Evolutionary conservation across 805 yeast species (phyloP).

Genomic region (Sugiyamaella qingdaonensis): DNA sequence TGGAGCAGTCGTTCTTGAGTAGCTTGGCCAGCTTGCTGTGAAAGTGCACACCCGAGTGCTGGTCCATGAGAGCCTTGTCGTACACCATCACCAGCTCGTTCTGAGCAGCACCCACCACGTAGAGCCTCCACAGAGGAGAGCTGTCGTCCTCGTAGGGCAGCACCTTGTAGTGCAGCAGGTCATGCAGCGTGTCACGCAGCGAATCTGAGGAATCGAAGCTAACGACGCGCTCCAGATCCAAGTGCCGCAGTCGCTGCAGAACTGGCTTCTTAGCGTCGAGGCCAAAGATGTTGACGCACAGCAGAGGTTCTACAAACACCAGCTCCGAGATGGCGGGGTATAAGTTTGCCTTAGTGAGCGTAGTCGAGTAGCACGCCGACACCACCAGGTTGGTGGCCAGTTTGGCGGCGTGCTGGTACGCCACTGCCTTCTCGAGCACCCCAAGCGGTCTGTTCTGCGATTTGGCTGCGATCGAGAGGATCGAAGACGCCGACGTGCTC

Average conservation of each 20-base stretch:
- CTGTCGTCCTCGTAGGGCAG: conserved; percentile 7
- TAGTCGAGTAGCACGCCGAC: conserved; percentile 9
- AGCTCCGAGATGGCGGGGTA: conserved; percentile 10
- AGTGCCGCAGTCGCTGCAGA: neutral
- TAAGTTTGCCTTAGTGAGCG: neutral
- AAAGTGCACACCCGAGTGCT: conserved; percentile 17
- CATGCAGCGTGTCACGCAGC: neutral
- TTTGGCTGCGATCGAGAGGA: conserved; percentile 4
- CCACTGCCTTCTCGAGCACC: conserved; percentile 3
- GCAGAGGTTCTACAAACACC: conserved; percentile 10
- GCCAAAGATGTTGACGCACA: conserved; percentile 9
- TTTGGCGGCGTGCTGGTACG: conserved; percentile 1
- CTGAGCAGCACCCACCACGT: conserved; percentile 4
- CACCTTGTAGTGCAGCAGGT: neutral
- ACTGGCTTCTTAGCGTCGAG: conserved; percentile 6
- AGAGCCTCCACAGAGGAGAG: conserved; percentile 12
- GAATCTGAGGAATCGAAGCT: conserved; percentile 4
- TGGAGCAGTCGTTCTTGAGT: neutral
- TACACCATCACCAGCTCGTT: conserved; percentile 14
- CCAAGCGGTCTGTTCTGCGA: conserved; percentile 7
- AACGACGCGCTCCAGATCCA: conserved; percentile 11
- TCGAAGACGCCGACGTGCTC: conserved; percentile 3
- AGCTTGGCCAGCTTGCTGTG: conserved; percentile 12
- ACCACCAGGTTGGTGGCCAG: conserved; percentile 4
- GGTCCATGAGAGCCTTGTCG: conserved; percentile 19